Percentiles rank a stretch among this genome's conserved stretches.
These are phyloP conservation scores for Mycena rebaudengoi DNA, from an alignment of 768 basidiomycete species.

Conservation along the genomic window DNA sequence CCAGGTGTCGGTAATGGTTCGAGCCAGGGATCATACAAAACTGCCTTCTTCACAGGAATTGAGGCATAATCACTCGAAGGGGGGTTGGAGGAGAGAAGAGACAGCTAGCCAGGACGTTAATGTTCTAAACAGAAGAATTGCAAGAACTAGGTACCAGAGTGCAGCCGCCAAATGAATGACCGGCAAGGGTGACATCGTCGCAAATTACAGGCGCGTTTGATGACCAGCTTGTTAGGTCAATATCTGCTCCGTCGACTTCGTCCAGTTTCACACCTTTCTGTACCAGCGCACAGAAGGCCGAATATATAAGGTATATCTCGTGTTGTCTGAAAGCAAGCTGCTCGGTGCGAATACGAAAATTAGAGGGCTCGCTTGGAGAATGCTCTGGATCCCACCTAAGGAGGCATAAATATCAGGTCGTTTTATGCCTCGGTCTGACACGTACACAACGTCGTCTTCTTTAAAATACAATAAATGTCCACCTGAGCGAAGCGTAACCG, in stretches of 20 bases:
- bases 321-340: constrained; percentile 75
- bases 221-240: constrained; percentile 54
- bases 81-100: constrained; percentile 61
- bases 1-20: constrained; percentile 76
- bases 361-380: constrained; percentile 21
- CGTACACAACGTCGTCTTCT: constrained; percentile 62
- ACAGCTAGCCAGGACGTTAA: constrained; percentile 50
- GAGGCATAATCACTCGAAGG: constrained; percentile 44
- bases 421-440: no score
- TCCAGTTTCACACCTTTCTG: constrained; percentile 45
- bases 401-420: constrained; percentile 1
- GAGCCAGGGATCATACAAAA: constrained; percentile 87
- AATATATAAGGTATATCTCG: constrained; percentile 73
- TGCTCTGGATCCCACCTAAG: constrained; percentile 25
- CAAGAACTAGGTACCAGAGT: constrained; percentile 45
- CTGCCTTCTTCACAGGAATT: constrained; percentile 63
- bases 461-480: constrained; percentile 59
- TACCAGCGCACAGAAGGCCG: constrained; percentile 66
- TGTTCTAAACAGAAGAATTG: background rate
- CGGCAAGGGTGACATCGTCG: constrained; percentile 49
- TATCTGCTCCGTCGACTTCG: constrained; percentile 44
- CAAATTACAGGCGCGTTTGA: constrained; percentile 37
- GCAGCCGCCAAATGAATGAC: constrained; percentile 59
- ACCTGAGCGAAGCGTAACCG: constrained; percentile 52
- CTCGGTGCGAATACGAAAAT: constrained; percentile 63